phyloP scores from a whole-genome alignment of 2,329 filamentous ascomycete genomes.

The Cercospora sp. region DNA sequence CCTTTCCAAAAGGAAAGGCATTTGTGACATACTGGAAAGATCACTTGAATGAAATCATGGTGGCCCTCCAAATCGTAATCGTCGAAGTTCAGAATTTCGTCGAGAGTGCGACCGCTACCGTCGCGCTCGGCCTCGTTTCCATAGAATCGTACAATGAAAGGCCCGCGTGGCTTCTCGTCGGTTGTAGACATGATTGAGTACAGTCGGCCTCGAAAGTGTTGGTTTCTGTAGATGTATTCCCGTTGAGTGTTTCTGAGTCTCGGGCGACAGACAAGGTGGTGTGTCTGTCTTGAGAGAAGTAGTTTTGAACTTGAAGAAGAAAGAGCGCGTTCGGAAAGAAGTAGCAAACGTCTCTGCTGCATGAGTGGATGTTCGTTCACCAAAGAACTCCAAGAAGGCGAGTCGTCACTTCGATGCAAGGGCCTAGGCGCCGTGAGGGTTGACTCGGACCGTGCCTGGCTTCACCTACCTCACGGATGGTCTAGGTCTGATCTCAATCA shows the following conservation, averaged over 20 bases:
- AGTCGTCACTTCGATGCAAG: neutral
- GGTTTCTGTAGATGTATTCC: neutral
- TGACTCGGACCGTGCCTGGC: too few species aligned
- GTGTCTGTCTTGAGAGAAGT: neutral
- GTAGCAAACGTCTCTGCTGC: neutral
- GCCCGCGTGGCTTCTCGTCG: neutral
- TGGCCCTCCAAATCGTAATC: conserved; percentile 44
- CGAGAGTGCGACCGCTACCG: conserved; percentile 44
- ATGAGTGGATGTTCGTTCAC: neutral
- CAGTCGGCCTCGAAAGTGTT: neutral
- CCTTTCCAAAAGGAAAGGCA: neutral
- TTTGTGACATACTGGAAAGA: conserved; percentile 49
- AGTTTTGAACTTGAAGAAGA: neutral
- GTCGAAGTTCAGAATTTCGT: conserved; percentile 49
- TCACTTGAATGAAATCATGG: conserved; percentile 59
- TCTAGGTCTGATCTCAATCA: too few species aligned
- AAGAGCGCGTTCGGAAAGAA: neutral
- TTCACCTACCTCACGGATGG: neutral
- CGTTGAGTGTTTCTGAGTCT: neutral
- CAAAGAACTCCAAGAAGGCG: neutral
- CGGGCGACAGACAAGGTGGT: neutral
- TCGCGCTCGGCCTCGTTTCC: conserved; percentile 37
- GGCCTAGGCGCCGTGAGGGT: too few species aligned
- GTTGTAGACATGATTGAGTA: neutral
- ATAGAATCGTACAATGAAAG: conserved; percentile 50